These are phyloP conservation scores for Fusarium sarcochroum DNA, from an alignment of 2,329 filamentous ascomycete genomes.

Conservation along the genomic window DNA sequence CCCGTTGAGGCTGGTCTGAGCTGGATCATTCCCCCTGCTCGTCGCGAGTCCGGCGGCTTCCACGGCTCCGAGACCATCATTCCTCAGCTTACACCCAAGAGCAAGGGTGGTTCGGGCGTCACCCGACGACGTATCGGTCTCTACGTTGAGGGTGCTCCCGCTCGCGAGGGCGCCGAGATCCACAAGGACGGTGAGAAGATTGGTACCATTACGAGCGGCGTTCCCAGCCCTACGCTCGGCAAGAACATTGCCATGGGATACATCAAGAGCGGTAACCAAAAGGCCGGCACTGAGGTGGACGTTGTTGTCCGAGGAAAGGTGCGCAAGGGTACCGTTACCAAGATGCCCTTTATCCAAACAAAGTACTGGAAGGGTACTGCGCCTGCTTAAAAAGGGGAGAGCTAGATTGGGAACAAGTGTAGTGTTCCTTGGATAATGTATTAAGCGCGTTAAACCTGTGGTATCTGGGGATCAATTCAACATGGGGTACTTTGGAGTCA, in stretches of 20 bases:
- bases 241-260: constrained; percentile 98
- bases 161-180: constrained; percentile 89
- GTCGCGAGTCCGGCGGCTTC: constrained; percentile 79
- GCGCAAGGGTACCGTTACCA: constrained; percentile 80
- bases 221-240: constrained; percentile 86
- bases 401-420: background rate
- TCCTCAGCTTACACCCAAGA: constrained; percentile 79
- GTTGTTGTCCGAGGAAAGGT: constrained; percentile 83
- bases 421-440: constrained; percentile 10
- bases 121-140: constrained; percentile 83
- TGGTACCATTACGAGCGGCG: constrained; percentile 88
- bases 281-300: constrained; percentile 84
- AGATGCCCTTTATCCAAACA: constrained; percentile 89
- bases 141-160: constrained; percentile 86
- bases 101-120: constrained; percentile 79
- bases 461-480: constrained; percentile 36
- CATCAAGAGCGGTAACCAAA: constrained; percentile 84
- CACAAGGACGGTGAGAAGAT: constrained; percentile 76
- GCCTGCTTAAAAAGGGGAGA: constrained; percentile 18
- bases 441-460: constrained; percentile 28
- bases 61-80: constrained; percentile 86
- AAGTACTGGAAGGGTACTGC: constrained; percentile 72
- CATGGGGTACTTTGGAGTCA: constrained; percentile 33
- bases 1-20: constrained; percentile 69
- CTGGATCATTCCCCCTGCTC: constrained; percentile 89